Percentiles rank a stretch among this genome's conserved stretches.
Evolutionary conservation across 1,139 yeast genomes (phyloP).

Genomic region (Tardiomyces depauwii): DNA sequence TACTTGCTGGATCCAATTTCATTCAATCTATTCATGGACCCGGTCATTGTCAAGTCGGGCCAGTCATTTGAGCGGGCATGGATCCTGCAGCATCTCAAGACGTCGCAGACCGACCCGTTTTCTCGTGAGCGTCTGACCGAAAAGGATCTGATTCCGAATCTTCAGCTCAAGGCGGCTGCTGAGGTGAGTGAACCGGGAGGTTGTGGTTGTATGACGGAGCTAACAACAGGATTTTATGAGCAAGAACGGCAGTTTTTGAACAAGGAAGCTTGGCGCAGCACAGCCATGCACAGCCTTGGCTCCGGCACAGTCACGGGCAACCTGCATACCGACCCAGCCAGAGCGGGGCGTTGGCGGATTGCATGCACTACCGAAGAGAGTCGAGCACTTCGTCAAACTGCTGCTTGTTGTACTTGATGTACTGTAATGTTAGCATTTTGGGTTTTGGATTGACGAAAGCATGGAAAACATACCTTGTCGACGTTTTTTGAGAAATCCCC

Average conservation of each 20-base stretch:
- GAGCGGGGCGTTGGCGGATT: no score
- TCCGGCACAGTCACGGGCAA: background rate
- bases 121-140: constrained; percentile 31
- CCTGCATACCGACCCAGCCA: no score
- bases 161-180: constrained; percentile 34
- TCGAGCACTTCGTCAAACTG: constrained; percentile 42
- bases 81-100: constrained; percentile 30
- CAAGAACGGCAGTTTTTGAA: background rate
- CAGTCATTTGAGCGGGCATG: constrained; percentile 36
- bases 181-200: constrained; percentile 7
- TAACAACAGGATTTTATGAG: background rate
- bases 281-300: no score
- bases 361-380: constrained; percentile 18
- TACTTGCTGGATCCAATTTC: constrained; percentile 38
- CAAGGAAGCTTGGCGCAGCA: background rate
- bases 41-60: constrained; percentile 41
- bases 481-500: constrained; percentile 68
- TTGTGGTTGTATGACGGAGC: no score
- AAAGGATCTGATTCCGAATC: constrained; percentile 34
- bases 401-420: constrained; percentile 58
- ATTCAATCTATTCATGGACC: constrained; percentile 34
- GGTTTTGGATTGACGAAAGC: background rate
- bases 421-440: constrained; percentile 18
- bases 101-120: constrained; percentile 33
- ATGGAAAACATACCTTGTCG: constrained; percentile 28